Base-by-base conservation (phyloP, 495 filamentous ascomycete species). In the Penicillium odoratum region DNA sequence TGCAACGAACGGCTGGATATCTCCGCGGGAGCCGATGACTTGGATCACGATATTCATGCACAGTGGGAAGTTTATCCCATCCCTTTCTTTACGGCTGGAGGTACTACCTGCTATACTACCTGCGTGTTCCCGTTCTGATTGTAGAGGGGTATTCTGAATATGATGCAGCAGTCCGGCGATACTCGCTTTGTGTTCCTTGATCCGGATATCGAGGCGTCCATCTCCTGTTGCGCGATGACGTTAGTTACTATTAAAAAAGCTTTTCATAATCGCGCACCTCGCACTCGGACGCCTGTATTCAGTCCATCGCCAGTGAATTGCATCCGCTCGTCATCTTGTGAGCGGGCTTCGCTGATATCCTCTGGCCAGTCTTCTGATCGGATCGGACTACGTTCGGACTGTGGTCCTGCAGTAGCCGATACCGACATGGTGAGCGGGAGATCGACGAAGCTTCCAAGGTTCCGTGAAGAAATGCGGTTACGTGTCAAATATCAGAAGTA, bases 21-120 rank as follows among this genome's bases (percentile, higher is more conserved):
- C 89, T 8, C 89, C 91, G n/a, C 89, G 82, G 1, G 85, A 88
- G 11, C 89, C 90, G 25, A 93, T 87, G 0, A 93, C 85, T 68
- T 91, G 88, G 58, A 92, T 91, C 28, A 92, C 89, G 34, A 92
- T 81, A 66, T 93, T 91, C 43, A 92, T 72, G 25, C 69, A 58
- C 16, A 83, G 54, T 10, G 84, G 85, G 10, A 76, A 80, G 60
- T 86, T 75, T 8, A 81, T 85, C 0, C 81, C 81, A 46, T 73
- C 70, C 38, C 13, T 2, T 40, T 84, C 85, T 0, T 88, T 42
- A 4, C 54, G 48, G 18, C 38, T 29, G 18, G 60, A 48, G 0
- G 52, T 44, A 28, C 49, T 53, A 2, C 21, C 21, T 21, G 45
- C 29, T 13, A 33, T 45, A 3, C 18, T 47, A 5, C 51, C n/a